A percentile compares a stretch with the other conserved stretches of the same genome.
Conservation (phyloP, 495 filamentous ascomycete species). For the Neurospora sp. region DNA sequence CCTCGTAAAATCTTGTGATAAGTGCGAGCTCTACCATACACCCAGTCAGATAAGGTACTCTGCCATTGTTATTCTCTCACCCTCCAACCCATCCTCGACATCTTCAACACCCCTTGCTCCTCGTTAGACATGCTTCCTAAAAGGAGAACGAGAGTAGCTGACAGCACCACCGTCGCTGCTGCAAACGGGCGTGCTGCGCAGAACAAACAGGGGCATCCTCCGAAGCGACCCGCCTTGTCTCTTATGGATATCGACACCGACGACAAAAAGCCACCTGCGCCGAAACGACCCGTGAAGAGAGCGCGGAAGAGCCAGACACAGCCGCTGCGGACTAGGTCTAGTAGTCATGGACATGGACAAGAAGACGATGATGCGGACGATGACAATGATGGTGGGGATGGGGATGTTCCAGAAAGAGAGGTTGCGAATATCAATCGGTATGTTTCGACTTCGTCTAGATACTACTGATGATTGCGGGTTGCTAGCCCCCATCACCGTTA, state of each 20-base stretch:
- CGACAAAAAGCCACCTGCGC: background rate
- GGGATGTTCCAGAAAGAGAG: background rate
- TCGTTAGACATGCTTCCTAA: background rate
- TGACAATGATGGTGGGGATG: background rate
- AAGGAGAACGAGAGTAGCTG: background rate
- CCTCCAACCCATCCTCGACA: background rate
- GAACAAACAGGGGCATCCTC: background rate
- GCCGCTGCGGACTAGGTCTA: background rate
- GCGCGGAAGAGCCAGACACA: background rate
- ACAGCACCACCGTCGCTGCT: background rate
- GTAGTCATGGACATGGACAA: background rate
- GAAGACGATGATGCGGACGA: background rate
- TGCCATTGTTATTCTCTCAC: background rate
- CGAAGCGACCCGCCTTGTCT: background rate
- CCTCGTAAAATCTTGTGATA: background rate
- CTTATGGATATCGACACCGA: background rate
- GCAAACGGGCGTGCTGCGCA: background rate
- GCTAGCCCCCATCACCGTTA: background rate
- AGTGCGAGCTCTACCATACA: background rate
- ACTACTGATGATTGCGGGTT: background rate
- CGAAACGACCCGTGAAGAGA: conserved; percentile 6
- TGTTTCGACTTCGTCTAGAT: background rate
- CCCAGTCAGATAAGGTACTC: background rate
- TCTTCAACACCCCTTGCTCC: background rate
- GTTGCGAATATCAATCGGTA: background rate